Base-by-base conservation (phyloP, 2,329 filamentous ascomycete species). In the Pyrenochaeta sp. region DNA sequence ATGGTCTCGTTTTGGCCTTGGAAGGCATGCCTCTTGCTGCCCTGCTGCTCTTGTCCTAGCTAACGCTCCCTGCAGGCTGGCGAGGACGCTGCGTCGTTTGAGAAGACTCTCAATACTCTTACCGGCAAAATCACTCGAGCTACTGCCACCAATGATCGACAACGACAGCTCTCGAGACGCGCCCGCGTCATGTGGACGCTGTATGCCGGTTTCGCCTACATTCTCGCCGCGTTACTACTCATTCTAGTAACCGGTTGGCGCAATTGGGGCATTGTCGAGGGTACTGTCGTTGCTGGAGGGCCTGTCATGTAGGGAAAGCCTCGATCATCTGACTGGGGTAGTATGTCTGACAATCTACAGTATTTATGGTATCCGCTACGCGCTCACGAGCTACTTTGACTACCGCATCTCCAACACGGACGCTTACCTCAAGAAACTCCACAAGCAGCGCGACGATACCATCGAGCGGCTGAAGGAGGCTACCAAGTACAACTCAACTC, bases 401-500 rank as follows among this genome's bases (percentile, higher is more conserved):
- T 95, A 89, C 68, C 89, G 90, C 49, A 87, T 94, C 60, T 82
- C 87, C 15, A 83, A 79, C 11, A 80, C 89, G 8, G 83, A 87
- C 55, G 72, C 78, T 26, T 81, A 87, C 27, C 79, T 97, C 20
- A 87, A 93, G 59, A 82, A 82, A 14, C 81, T 92, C 23, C 85
- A 92, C 61, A 83, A 84, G 40, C 89, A 96, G 71, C 85, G 93
- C 40, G 84, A 89, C 46, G 85, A 85, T 60, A 96, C 92, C 2
- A 97, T 99, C 55, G 88, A 96, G 68, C 92, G 92, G 73, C 83
- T 99, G 52, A 99, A 99, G 74, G 86, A 88, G 45, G 92, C 92
- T 18, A 99, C 94, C 22, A 96, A 89, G 71, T 99, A 96, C 75
- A 90, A 97, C 72, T 94, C 92, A 21, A 99, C 94, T 1, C 84